Conservation (phyloP, 495 filamentous ascomycete species). For the Penicillium herquei region DNA sequence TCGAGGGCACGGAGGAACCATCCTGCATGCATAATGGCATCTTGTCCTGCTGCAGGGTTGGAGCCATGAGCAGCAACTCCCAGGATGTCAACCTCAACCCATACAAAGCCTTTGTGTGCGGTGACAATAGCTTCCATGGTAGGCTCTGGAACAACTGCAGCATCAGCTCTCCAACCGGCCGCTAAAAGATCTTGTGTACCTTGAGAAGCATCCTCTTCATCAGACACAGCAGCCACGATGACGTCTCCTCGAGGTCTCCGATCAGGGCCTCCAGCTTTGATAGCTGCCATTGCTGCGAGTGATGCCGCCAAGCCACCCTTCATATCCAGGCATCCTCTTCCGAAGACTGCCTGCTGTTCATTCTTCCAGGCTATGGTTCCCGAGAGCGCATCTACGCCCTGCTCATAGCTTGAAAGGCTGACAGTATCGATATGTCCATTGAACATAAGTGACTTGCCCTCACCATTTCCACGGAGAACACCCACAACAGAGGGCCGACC, state of each 20-base stretch:
- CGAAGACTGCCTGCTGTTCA: constrained; percentile 36
- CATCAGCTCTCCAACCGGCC: constrained; percentile 50
- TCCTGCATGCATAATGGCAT: constrained; percentile 45
- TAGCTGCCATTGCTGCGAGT: constrained; percentile 31
- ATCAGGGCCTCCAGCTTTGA: constrained; percentile 22
- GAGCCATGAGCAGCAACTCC: constrained; percentile 50
- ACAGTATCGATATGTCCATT: constrained; percentile 52
- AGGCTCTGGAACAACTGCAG: constrained; percentile 42
- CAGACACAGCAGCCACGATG: constrained; percentile 47
- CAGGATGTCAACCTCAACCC: constrained; percentile 44
- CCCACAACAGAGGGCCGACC: constrained; percentile 49
- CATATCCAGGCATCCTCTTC: constrained; percentile 48
- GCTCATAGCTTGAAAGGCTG: constrained; percentile 41
- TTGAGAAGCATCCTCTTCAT: constrained; percentile 46
- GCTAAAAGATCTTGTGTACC: constrained; percentile 44
- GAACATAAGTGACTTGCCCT: constrained; percentile 47
- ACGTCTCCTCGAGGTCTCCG: constrained; percentile 35
- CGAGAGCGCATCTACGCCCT: constrained; percentile 32
- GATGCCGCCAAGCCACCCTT: constrained; percentile 46
- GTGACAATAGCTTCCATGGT: constrained; percentile 32
- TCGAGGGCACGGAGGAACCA: constrained; percentile 42
- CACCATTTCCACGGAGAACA: constrained; percentile 40
- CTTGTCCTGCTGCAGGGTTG: constrained; percentile 34
- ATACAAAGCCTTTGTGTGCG: constrained; percentile 50
- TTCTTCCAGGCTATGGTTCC: constrained; percentile 31